Conservation (phyloP, 2,329 filamentous ascomycete genomes). For the Penicillium palitans region DNA sequence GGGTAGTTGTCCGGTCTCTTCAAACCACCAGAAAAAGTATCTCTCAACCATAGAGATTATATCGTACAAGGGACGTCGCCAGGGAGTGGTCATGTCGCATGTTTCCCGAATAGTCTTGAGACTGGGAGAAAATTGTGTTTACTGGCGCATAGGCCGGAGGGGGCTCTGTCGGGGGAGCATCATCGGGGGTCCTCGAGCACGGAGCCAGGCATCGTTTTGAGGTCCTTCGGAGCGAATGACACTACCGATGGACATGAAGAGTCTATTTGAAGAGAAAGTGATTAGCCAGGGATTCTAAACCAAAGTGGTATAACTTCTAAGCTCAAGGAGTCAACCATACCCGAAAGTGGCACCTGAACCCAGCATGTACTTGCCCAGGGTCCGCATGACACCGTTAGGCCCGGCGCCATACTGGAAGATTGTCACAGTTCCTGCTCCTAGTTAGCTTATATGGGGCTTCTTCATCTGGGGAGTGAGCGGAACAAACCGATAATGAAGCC, state of each 20-base stretch:
- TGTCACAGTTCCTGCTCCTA: slow-evolving; percentile 72
- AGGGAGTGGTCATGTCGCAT: slow-evolving; percentile 26
- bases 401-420: slow-evolving; percentile 95
- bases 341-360: slow-evolving; percentile 95
- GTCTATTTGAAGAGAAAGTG: slow-evolving; percentile 48
- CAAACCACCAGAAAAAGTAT: slow-evolving; percentile 16
- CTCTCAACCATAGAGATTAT: slow-evolving; percentile 21
- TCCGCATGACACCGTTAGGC: slow-evolving; percentile 89
- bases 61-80: slow-evolving; percentile 35
- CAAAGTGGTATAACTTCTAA: background rate
- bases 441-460: slow-evolving; percentile 5
- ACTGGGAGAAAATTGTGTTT: slow-evolving; percentile 14
- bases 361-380: slow-evolving; percentile 93
- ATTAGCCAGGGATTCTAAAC: background rate
- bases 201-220: slow-evolving; percentile 72
- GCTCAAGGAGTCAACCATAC: slow-evolving; percentile 53
- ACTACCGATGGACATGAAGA: slow-evolving; percentile 99
- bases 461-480: background rate
- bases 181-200: slow-evolving; percentile 71
- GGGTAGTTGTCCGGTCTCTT: slow-evolving; percentile 2
- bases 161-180: slow-evolving; percentile 56
- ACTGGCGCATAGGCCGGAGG: slow-evolving; percentile 35
- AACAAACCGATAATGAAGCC: slow-evolving; percentile 90
- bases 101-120: slow-evolving; percentile 14
- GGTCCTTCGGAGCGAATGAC: slow-evolving; percentile 91